Evolutionary conservation across 371 early-diverging fungal species (phyloP), one percentile per base, ranked within the genome.

Genomic region (Mucor circinelloides): DNA sequence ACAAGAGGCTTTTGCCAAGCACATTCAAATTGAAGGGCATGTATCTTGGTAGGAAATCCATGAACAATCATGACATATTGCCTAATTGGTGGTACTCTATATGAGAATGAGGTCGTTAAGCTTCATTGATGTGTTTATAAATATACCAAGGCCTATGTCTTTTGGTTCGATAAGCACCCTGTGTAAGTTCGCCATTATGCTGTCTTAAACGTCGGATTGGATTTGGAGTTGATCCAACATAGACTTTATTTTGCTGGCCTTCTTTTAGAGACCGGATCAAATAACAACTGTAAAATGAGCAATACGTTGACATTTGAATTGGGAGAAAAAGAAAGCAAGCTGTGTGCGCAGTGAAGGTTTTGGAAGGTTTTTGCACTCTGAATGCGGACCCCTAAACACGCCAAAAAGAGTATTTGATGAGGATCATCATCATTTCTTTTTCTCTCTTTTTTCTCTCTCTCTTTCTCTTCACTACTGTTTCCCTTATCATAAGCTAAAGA

Each of bases 181-280:
- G 73, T 9, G 70, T 73, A 13, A 73, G 38, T 28, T 73, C 73
- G 5, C 73, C 73, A 64, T 73, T 73, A 23, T 73, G 73, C 28
- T 73, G 73, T 32, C 73, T 27, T 55, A 73, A 28, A 15, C 73
- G 58, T 30, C 64, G 50, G 10, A 64, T 59, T 1, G 73, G 73
- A 13, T 73, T 56, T 6, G 73, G 73, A n/a, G 73, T 73, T 2
- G 70, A 69, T 6, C 73, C 73, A 8, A 73, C 70, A 60, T 73
- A 73, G 0, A 63, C 63, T 23, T 69, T 73, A 25, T 73, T 73
- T 0, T 52, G 7, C 13, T 73, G 69, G 0, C 52, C 63, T 55
- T 64, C 63, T 54, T 73, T 62, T 36, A 69, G 40, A 34, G 73
- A 73, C 2, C 73, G 69, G 2, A 73, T 66, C 7, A 73, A 38